phyloP scores from a whole-genome alignment of 2,329 filamentous ascomycete genomes.

The Bipolaris zeicola region DNA sequence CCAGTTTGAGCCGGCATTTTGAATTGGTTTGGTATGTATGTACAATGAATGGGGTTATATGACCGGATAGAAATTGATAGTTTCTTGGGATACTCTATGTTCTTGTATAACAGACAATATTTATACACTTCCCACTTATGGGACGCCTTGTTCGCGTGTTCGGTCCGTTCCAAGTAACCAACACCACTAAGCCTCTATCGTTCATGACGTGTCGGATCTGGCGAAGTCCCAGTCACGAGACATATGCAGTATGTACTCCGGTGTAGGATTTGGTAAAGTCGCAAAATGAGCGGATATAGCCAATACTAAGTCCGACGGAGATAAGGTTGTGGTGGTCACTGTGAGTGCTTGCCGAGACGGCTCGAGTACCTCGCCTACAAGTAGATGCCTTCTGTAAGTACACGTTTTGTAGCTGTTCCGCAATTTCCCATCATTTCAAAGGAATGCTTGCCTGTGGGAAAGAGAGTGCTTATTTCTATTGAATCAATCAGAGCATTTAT shows the following conservation, averaged over 20 bases:
- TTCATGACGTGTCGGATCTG: neutral
- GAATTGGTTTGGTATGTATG: no score
- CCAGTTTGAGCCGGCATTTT: conserved; percentile 16
- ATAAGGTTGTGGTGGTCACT: neutral
- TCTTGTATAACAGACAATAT: neutral
- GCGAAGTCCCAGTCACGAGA: neutral
- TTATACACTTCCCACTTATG: neutral
- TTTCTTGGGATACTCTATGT: neutral
- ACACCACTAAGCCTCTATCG: neutral
- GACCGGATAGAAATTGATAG: no score
- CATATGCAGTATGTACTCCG: no score
- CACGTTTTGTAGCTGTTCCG: no score
- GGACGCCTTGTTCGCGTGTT: neutral
- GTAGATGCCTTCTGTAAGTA: no score
- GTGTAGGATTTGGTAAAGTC: neutral
- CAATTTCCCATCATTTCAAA: no score
- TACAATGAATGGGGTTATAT: neutral
- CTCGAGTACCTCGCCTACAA: no score
- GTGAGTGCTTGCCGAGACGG: no score
- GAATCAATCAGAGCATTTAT: no score
- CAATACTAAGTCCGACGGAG: neutral
- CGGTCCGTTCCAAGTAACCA: neutral
- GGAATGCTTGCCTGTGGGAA: no score
- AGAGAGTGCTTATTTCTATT: no score
- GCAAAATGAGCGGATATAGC: neutral